Evolutionary conservation across 2,329 filamentous ascomycete species (phyloP).

Genomic region (Alternaria viburni): DNA sequence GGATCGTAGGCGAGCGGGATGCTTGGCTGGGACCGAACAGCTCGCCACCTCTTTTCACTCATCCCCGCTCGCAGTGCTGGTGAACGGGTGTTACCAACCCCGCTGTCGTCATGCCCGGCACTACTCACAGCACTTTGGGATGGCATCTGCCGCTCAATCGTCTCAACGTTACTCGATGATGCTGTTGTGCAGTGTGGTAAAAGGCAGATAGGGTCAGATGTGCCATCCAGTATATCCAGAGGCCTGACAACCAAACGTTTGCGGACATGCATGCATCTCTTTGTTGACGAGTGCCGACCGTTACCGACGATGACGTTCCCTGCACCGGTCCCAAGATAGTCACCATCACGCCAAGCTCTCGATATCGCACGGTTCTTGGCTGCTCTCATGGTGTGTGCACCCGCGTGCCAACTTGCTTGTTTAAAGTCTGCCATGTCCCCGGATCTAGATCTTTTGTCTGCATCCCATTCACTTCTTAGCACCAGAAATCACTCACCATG

Average conservation of each 20-base stretch:
- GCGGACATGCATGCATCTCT: conserved; percentile 18
- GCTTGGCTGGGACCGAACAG: conserved; percentile 2
- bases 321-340: conserved; percentile 33
- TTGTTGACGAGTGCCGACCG: conserved; percentile 24
- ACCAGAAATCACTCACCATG: conserved; percentile 38
- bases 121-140: not conserved
- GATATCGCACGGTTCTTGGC: conserved; percentile 38
- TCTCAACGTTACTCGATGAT: not conserved
- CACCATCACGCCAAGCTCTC: conserved; percentile 36
- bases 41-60: conserved; percentile 5
- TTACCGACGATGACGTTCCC: conserved; percentile 34
- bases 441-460: conserved; percentile 39
- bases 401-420: conserved; percentile 22
- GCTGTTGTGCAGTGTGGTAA: not conserved
- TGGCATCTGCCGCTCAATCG: not conserved
- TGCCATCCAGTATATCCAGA: conserved; percentile 10
- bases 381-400: conserved; percentile 31
- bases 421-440: conserved; percentile 41
- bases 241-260: conserved; percentile 7
- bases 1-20: conserved; percentile 18
- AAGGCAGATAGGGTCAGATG: not conserved
- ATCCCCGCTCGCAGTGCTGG: not conserved
- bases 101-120: conserved; percentile 8
- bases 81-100: conserved; percentile 1
- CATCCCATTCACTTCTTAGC: conserved; percentile 29